Evolutionary conservation across 2,329 filamentous ascomycete genomes (phyloP).

Genomic region (Sporothrix pallida): DNA sequence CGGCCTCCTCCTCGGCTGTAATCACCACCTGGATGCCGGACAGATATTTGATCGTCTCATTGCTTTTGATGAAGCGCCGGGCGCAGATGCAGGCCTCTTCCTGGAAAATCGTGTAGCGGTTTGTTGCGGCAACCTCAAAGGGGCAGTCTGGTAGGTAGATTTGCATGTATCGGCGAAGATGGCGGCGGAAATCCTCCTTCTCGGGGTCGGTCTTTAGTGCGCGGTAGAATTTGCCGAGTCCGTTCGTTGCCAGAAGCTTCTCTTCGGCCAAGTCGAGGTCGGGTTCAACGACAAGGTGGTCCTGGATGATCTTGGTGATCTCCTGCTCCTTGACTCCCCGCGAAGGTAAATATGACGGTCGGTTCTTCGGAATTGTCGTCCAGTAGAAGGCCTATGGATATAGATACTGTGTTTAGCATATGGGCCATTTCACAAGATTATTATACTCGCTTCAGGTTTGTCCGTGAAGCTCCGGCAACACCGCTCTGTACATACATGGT

Average conservation of each 20-base stretch:
- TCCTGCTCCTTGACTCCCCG: conserved; percentile 74
- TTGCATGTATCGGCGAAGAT: conserved; percentile 87
- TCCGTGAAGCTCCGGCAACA: too few species aligned
- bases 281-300: conserved; percentile 74
- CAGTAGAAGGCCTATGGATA: conserved; percentile 82
- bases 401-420: not conserved
- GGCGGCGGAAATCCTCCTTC: conserved; percentile 82
- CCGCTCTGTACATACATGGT: conserved; percentile 71
- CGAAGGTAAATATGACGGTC: conserved; percentile 81
- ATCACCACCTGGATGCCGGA: conserved; percentile 91
- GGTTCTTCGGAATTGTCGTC: conserved; percentile 95
- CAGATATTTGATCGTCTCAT: conserved; percentile 88
- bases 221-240: conserved; percentile 72
- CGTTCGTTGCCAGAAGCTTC: conserved; percentile 73
- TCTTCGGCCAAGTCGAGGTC: conserved; percentile 73
- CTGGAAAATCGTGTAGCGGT: conserved; percentile 89
- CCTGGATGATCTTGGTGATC: conserved; percentile 65
- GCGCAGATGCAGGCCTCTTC: conserved; percentile 90
- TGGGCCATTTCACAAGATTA: too few species aligned
- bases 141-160: conserved; percentile 94
- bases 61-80: conserved; percentile 75
- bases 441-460: too few species aligned
- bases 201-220: conserved; percentile 76
- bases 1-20: conserved; percentile 86
- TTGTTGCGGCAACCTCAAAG: conserved; percentile 89